A percentile compares a stretch with the other conserved stretches of the same genome.
These are phyloP conservation scores for Aspergillus sp. DNA, from an alignment of 2,329 filamentous ascomycete genomes.

Conservation along the genomic window DNA sequence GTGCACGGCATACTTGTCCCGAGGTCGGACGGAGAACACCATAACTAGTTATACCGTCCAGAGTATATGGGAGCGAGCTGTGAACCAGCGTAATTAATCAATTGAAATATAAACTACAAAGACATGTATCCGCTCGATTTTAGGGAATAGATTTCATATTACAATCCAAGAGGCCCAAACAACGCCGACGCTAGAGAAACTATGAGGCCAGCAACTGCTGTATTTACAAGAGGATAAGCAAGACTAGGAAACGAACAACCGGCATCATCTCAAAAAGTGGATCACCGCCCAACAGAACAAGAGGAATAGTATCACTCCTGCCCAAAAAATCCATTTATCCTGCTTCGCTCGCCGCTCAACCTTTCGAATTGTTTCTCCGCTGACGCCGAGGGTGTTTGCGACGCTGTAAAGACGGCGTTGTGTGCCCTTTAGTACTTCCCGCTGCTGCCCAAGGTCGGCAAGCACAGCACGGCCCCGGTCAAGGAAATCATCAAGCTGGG, in stretches of 20 bases:
- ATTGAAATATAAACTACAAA: background rate
- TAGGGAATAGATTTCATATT: background rate
- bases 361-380: constrained; percentile 95
- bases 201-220: constrained; percentile 14
- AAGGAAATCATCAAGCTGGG: constrained; percentile 89
- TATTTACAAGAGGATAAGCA: background rate
- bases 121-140: constrained; percentile 5
- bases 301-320: constrained; percentile 81
- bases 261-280: constrained; percentile 71
- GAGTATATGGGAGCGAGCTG: no score
- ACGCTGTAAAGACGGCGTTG: constrained; percentile 89
- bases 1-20: background rate
- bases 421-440: constrained; percentile 92
- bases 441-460: constrained; percentile 82
- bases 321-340: constrained; percentile 98
- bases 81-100: background rate
- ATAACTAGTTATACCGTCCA: no score
- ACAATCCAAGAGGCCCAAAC: constrained; percentile 9
- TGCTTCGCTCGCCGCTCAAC: constrained; percentile 87
- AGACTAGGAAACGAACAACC: constrained; percentile 1
- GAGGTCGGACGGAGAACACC: background rate
- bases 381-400: constrained; percentile 89
- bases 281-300: constrained; percentile 88
- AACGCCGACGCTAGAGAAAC: constrained; percentile 34
- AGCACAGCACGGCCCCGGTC: constrained; percentile 87